Evolutionary conservation across 2,329 filamentous ascomycete species (phyloP), one percentile per base, ranked within the genome.

Genomic region (Penicillium frequentans): DNA sequence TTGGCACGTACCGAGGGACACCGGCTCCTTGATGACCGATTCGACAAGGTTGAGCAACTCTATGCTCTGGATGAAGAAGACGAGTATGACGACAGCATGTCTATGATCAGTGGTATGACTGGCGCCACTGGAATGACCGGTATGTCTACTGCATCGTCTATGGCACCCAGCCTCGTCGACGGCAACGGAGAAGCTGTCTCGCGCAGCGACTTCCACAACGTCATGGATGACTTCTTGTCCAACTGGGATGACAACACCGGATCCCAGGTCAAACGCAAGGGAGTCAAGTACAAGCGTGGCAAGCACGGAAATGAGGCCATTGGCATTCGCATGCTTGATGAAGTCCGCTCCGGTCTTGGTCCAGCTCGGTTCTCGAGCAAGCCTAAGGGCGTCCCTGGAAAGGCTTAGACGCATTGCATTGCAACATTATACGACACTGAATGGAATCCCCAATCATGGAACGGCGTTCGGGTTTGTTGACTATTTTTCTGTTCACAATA

Each of bases 211-310:
- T 96, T 99, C 74, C 88, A 96, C 71, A 84, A 81, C 59, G 91
- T 98, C 71, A 86, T 99, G 81, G 93, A 98, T 70, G 93, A 96
- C 55, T 99, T 99, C 76, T 77, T 98, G 26, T 90, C 87, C 9
- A 86, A 81, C 33, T 80, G 78, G 77, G 74, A 77, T 45, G 75
- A 76, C 62, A 75, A 78, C 49, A 73, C 71, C 21, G 71, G 75
- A 47, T 64, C 71, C 6, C 73, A 75, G 64, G 73, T 65, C 5
- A 79, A 79, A 65, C 70, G 75, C 8, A 77, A 75, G 60, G 77
- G 73, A 9, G 75, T 72, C 11, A 78, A 79, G 64, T 73, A 70
- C 78, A 88, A 87, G 72, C 76, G 82, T 53, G 84, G 91, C 21
- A 93, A 93, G 78, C 91, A 93, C 76, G 88, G 88, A 19, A 90